phyloP scores from a whole-genome alignment of 2,329 filamentous ascomycete species.

The Verticillium longisporum region DNA sequence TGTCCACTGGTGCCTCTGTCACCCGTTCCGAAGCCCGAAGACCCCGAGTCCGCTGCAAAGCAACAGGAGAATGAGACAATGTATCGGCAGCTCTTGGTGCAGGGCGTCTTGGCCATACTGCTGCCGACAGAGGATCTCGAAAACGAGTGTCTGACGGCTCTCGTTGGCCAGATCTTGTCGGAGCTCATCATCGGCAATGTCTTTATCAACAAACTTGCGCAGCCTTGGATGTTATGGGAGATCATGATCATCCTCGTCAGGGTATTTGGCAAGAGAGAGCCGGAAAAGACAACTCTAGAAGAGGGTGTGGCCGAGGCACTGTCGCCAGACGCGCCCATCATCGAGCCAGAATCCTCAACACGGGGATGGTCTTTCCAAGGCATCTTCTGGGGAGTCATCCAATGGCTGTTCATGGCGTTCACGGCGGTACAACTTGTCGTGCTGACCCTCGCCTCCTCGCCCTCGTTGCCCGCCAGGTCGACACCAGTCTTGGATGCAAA shows the following conservation, averaged over 20 bases:
- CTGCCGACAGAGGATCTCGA: slow-evolving; percentile 89
- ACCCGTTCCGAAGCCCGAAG: slow-evolving; percentile 58
- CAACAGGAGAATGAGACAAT: slow-evolving; percentile 72
- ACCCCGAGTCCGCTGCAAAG: slow-evolving; percentile 41
- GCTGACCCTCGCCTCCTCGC: slow-evolving; percentile 58
- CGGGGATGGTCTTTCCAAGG: slow-evolving; percentile 32
- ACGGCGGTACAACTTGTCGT: slow-evolving; percentile 60
- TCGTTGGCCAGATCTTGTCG: slow-evolving; percentile 82
- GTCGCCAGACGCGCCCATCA: neutral
- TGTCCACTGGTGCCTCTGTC: slow-evolving; percentile 75
- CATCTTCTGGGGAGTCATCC: slow-evolving; percentile 50
- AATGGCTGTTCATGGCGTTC: slow-evolving; percentile 48
- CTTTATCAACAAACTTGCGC: slow-evolving; percentile 71
- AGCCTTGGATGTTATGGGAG: slow-evolving; percentile 88
- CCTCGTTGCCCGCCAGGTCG: slow-evolving; percentile 54
- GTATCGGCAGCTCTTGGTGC: slow-evolving; percentile 84
- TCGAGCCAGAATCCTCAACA: slow-evolving; percentile 4
- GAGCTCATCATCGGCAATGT: slow-evolving; percentile 84
- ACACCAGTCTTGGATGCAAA: slow-evolving; percentile 18
- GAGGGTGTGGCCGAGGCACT: slow-evolving; percentile 1
- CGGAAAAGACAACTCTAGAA: slow-evolving; percentile 5
- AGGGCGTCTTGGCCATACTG: slow-evolving; percentile 73
- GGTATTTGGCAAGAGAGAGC: slow-evolving; percentile 22
- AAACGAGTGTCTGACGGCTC: slow-evolving; percentile 74
- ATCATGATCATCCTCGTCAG: slow-evolving; percentile 65